These are phyloP conservation scores for Blastobotrys ciferrii DNA, from an alignment of 1,139 yeast genomes.

Conservation along the genomic window DNA sequence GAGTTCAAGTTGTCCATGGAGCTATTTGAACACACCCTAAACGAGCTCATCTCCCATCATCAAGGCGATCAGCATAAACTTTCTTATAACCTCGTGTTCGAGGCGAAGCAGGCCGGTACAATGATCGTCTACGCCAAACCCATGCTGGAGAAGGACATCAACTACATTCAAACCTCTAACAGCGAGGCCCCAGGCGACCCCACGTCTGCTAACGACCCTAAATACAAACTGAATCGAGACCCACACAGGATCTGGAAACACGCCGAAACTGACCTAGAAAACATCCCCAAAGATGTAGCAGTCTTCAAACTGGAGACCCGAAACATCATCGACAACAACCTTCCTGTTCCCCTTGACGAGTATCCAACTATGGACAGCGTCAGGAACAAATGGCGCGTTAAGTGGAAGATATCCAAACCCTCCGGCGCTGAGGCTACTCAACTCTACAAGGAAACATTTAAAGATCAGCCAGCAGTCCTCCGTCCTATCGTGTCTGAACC, in stretches of 20 bases:
- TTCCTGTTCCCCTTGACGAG: slow-evolving; percentile 16
- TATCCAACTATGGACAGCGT: slow-evolving; percentile 19
- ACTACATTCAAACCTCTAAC: slow-evolving; percentile 25
- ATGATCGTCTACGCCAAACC: slow-evolving; percentile 36
- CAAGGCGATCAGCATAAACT: slow-evolving; percentile 19
- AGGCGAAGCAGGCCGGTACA: slow-evolving; percentile 25
- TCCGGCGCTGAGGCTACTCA: slow-evolving; percentile 11
- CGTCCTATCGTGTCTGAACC: slow-evolving; percentile 29
- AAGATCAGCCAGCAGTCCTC: slow-evolving; percentile 13
- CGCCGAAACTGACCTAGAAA: slow-evolving; percentile 18
- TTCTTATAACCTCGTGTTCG: slow-evolving; percentile 32
- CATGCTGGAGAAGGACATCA: slow-evolving; percentile 31
- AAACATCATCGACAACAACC: slow-evolving; percentile 15
- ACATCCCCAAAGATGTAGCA: slow-evolving; percentile 24
- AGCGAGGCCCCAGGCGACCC: slow-evolving; percentile 9
- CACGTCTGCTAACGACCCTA: neutral
- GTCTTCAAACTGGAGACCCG: slow-evolving; percentile 14
- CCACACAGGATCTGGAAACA: slow-evolving; percentile 26
- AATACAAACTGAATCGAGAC: slow-evolving; percentile 19
- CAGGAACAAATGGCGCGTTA: slow-evolving; percentile 21
- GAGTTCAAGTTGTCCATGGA: slow-evolving; percentile 68
- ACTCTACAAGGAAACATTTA: slow-evolving; percentile 20
- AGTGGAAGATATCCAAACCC: slow-evolving; percentile 21
- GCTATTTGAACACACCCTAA: slow-evolving; percentile 55
- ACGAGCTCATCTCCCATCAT: slow-evolving; percentile 37